Conservation (phyloP, 768 basidiomycete genomes). For the Lentinula boryana region DNA sequence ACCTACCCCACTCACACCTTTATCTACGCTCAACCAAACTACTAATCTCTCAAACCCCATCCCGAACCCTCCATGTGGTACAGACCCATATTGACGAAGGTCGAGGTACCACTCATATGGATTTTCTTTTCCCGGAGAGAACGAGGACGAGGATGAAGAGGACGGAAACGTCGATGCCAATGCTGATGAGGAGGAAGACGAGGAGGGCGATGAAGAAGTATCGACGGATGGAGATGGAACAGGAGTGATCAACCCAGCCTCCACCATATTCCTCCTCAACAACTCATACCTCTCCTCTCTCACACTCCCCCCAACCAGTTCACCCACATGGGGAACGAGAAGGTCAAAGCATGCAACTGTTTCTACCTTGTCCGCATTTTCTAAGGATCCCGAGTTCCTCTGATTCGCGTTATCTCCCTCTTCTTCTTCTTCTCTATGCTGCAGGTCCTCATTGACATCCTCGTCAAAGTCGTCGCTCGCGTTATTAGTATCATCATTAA, state of each 20-base stretch:
- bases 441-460: too few relatives aligned
- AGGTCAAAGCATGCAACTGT: slow-evolving; percentile 97
- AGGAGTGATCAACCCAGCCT: slow-evolving; percentile 18
- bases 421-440: too few relatives aligned
- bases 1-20: slow-evolving; percentile 52
- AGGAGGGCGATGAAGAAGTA: slow-evolving; percentile 14
- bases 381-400: too few relatives aligned
- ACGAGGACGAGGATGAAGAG: too few relatives aligned
- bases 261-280: slow-evolving; percentile 45
- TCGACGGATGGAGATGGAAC: slow-evolving; percentile 32
- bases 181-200: neutral
- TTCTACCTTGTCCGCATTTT: slow-evolving; percentile 17
- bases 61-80: slow-evolving; percentile 94
- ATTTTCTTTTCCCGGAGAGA: neutral
- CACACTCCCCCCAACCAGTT: slow-evolving; percentile 88
- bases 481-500: slow-evolving; percentile 29
- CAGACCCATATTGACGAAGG: slow-evolving; percentile 75
- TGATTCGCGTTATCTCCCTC: too few relatives aligned
- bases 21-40: slow-evolving; percentile 57
- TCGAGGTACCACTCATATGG: slow-evolving; percentile 75
- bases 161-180: too few relatives aligned
- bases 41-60: slow-evolving; percentile 92
- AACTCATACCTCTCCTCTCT: slow-evolving; percentile 67
- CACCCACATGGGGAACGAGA: slow-evolving; percentile 81
- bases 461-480: too few relatives aligned